Percentiles rank a stretch among this genome's conserved stretches.
These are phyloP conservation scores for Serendipita sp. DNA, from an alignment of 768 basidiomycete genomes.

Conservation along the genomic window DNA sequence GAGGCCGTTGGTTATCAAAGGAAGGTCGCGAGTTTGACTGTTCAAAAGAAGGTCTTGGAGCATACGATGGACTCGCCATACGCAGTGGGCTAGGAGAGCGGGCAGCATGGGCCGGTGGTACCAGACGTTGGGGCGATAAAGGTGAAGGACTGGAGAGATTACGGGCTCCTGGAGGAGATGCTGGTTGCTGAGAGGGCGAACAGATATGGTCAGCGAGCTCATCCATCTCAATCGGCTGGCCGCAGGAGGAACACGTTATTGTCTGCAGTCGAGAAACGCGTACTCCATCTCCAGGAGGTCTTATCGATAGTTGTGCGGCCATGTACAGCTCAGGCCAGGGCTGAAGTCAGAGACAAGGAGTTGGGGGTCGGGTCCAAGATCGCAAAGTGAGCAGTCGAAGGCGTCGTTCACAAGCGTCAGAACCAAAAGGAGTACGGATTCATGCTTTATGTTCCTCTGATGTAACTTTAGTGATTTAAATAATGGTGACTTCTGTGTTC, in stretches of 20 bases:
- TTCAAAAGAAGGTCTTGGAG: neutral
- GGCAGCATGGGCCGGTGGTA: neutral
- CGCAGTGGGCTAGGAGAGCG: neutral
- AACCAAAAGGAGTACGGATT: too few species aligned
- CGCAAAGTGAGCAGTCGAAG: too few species aligned
- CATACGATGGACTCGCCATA: neutral
- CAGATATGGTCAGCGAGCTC: constrained; percentile 6
- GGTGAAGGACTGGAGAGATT: neutral
- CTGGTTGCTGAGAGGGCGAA: neutral
- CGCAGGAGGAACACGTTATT: neutral
- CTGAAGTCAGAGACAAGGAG: too few species aligned
- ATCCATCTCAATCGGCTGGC: neutral
- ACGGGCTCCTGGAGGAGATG: neutral
- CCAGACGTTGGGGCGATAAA: neutral
- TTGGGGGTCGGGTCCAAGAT: too few species aligned
- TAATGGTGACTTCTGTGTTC: neutral
- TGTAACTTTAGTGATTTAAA: neutral
- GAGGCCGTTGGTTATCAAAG: constrained; percentile 1
- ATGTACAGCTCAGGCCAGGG: neutral
- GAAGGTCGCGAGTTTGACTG: neutral
- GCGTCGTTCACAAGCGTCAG: too few species aligned
- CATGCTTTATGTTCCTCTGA: neutral
- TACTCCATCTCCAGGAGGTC: neutral
- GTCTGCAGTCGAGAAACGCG: neutral
- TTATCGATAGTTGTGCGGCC: constrained; percentile 5